Evolutionary conservation across 1,139 yeast genomes (phyloP).

Genomic region (Yamadazyma kanchanaburiensis): DNA sequence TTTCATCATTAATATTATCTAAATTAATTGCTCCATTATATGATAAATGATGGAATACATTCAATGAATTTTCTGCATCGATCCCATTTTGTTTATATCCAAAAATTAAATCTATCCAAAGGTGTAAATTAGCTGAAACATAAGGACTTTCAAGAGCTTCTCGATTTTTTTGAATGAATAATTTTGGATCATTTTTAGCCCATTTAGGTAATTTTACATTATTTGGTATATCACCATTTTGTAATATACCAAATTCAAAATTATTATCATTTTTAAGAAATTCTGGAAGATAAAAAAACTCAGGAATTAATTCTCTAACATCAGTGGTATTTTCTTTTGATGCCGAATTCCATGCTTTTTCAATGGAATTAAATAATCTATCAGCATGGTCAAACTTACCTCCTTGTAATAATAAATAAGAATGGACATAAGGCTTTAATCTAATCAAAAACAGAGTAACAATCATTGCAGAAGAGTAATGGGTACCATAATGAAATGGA

Average conservation of each 20-base stretch:
- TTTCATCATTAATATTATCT: slow-evolving; percentile 67
- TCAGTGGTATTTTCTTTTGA: slow-evolving; percentile 78
- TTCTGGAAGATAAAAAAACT: slow-evolving; percentile 77
- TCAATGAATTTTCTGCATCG: slow-evolving; percentile 60
- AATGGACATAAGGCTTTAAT: slow-evolving; percentile 73
- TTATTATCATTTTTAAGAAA: slow-evolving; percentile 61
- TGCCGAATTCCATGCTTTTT: slow-evolving; percentile 76
- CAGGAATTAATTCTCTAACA: slow-evolving; percentile 83
- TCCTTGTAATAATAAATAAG: slow-evolving; percentile 75
- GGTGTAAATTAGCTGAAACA: slow-evolving; percentile 69
- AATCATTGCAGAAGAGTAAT: slow-evolving; percentile 90
- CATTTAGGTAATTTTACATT: slow-evolving; percentile 75
- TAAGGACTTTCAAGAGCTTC: slow-evolving; percentile 80
- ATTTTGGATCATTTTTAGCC: slow-evolving; percentile 72
- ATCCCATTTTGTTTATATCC: slow-evolving; percentile 75
- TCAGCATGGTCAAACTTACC: slow-evolving; percentile 89
- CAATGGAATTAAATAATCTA: slow-evolving; percentile 67
- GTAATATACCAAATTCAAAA: slow-evolving; percentile 66
- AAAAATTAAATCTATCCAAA: slow-evolving; percentile 82
- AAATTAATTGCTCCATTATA: slow-evolving; percentile 80
- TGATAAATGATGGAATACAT: slow-evolving; percentile 78
- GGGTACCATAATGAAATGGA: slow-evolving; percentile 89
- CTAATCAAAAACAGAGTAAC: slow-evolving; percentile 76
- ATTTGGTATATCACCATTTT: slow-evolving; percentile 55
- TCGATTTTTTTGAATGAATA: slow-evolving; percentile 69